Evolutionary conservation across 2,329 filamentous ascomycete genomes (phyloP).

Genomic region (Diaporthe vexans): DNA sequence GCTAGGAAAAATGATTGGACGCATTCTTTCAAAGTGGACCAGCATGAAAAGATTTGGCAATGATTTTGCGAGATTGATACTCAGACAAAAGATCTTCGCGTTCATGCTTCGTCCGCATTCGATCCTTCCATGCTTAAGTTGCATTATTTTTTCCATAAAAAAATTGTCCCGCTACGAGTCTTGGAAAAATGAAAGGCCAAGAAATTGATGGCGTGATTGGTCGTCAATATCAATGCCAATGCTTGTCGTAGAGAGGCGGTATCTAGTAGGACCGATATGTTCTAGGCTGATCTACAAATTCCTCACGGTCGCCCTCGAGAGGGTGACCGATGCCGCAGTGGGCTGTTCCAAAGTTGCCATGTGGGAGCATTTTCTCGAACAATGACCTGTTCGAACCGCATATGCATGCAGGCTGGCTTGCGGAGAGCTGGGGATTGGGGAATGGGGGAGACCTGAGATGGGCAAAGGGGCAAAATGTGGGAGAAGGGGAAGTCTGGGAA

Average conservation of each 20-base stretch:
- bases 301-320: background rate
- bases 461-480: conserved; percentile 12
- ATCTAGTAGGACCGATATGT: conserved; percentile 9
- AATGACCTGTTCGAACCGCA: conserved; percentile 17
- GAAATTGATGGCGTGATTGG: conserved; percentile 1
- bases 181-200: background rate
- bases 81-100: background rate
- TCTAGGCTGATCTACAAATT: conserved; percentile 9
- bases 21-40: background rate
- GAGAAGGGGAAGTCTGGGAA: conserved; percentile 20
- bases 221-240: background rate
- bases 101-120: background rate
- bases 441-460: conserved; percentile 38
- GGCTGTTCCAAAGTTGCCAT: conserved; percentile 10
- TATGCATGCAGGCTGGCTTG: conserved; percentile 42
- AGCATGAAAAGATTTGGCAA: background rate
- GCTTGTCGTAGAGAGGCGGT: background rate
- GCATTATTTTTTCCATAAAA: background rate
- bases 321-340: conserved; percentile 13
- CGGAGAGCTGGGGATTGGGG: conserved; percentile 44
- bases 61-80: background rate
- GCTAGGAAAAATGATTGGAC: background rate
- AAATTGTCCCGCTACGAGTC: background rate
- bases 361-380: conserved; percentile 25
- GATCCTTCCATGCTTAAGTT: background rate